A percentile compares a stretch with the other conserved stretches of the same genome.
phyloP scores from a whole-genome alignment of 352 stramenopile genomes.

The Aphanomyces astaci region DNA sequence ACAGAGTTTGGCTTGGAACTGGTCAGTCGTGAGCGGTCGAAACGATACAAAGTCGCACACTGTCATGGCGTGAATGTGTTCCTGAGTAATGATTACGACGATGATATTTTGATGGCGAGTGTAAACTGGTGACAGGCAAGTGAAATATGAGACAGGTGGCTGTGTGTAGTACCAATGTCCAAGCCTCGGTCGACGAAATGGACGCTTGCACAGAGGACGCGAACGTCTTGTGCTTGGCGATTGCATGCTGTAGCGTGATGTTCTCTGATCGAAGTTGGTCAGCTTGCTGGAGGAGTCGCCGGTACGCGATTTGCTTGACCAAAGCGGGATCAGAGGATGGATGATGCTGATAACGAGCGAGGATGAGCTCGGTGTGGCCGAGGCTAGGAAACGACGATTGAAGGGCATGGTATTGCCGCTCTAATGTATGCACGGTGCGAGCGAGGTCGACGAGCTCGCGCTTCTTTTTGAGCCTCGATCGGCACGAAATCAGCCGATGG shows the following conservation, averaged over 20 bases:
- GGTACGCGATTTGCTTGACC: not conserved
- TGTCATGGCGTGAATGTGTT: not conserved
- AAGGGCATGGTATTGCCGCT: conserved; percentile 10
- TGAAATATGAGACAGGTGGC: no score
- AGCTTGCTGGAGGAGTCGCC: not conserved
- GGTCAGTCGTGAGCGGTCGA: not conserved
- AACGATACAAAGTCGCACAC: conserved; percentile 22
- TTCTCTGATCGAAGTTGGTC: conserved; percentile 17
- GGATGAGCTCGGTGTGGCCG: not conserved
- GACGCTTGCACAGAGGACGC: conserved; percentile 18
- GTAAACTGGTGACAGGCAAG: no score
- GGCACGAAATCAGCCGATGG: conserved; percentile 18
- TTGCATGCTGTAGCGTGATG: conserved; percentile 1
- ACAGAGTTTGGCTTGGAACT: not conserved
- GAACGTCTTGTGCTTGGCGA: conserved; percentile 11
- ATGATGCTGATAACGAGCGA: no score
- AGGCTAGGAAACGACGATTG: conserved; percentile 6
- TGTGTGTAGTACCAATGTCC: conserved; percentile 15
- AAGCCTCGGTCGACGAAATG: conserved; percentile 7
- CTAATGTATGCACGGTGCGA: not conserved
- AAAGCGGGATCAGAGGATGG: no score
- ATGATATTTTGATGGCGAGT: no score
- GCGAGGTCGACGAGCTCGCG: conserved; percentile 11
- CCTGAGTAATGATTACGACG: not conserved
- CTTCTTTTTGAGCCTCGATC: conserved; percentile 19